Conservation (phyloP, 78 protist species). For the Salpingoeca rosetta region DNA sequence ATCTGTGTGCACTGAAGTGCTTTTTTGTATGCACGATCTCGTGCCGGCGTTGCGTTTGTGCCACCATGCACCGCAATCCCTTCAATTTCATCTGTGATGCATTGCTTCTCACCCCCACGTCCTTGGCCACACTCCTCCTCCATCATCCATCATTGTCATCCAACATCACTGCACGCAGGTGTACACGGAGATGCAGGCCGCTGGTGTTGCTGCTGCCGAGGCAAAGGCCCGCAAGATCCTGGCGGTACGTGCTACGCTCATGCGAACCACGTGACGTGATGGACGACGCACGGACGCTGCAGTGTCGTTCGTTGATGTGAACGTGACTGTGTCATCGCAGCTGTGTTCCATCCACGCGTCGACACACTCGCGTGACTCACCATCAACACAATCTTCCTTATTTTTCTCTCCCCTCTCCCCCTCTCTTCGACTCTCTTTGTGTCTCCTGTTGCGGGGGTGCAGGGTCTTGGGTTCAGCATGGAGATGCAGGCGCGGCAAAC, state of each 20-base stretch:
- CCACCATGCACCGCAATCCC: neutral
- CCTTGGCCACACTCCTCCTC: too few species aligned
- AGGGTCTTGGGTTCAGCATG: conserved; percentile 2
- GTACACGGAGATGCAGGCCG: neutral
- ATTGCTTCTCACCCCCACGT: too few species aligned
- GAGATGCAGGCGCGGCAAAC: conserved; percentile 16
- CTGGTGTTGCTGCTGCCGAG: neutral
- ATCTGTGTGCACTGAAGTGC: neutral
- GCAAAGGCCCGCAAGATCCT: neutral
- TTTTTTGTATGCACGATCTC: neutral
- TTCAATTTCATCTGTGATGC: too few species aligned
- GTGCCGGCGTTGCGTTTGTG: neutral
- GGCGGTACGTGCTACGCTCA: neutral
- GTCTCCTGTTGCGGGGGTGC: neutral
- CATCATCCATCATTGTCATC: too few species aligned
- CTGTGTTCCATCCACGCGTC: too few species aligned
- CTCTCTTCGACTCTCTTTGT: too few species aligned
- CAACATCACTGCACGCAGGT: too few species aligned
- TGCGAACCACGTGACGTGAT: too few species aligned
- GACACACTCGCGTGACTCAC: neutral
- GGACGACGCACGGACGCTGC: too few species aligned
- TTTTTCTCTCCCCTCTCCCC: neutral
- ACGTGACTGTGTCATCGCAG: neutral
- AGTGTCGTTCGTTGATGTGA: neutral
- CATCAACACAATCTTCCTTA: neutral